Evolutionary conservation across 495 filamentous ascomycete species (phyloP), one percentile per base, ranked within the genome.

Genomic region (Copromyces sp.): DNA sequence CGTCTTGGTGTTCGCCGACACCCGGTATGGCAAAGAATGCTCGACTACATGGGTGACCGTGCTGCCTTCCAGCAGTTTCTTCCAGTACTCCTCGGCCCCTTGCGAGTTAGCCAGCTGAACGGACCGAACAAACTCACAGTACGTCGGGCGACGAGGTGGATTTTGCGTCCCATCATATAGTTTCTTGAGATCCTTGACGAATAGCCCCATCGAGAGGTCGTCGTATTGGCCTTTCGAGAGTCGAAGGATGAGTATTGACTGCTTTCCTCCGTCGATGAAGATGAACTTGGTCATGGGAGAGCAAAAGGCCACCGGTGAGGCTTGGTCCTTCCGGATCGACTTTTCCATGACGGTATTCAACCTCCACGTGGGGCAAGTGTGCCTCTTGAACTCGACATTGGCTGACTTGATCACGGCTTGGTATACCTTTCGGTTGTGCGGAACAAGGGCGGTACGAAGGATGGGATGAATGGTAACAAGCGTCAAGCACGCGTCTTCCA

Each of bases 171-270:
- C 78, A 47, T 78, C 78, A 70, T 86, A 86, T 38, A 85, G 79
- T 41, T 73, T 76, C 73, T 83, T 80, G 11, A 86, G 79, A 42
- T 86, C 83, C 47, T 80, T 82, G 17, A 84, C 76, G 14, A 86
- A 72, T 3, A 84, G 69, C 6, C 80, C 81, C 39, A 84, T 73
- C 0, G 84, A 84, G 4, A 80, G 73, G 37, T 82, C 80, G 61
- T 85, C 83, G 68, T 85, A 86, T 53, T 86, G 83, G 14, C 83
- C 84, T 72, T 82, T 83, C 35, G 82, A 82, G 9, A 86, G 76
- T 61, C 84, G 77, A 70, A 86, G 73, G 3, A 84, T 68, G 32
- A 86, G 80, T 0, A 78, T 74, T n/a, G 83, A 84, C 69, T 82
- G 83, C 76, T 83, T 85, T 40, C 81, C 78, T 0, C 79, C 84